Conservation (phyloP, 306 rosid species). For the Fragaria ananassa region DNA sequence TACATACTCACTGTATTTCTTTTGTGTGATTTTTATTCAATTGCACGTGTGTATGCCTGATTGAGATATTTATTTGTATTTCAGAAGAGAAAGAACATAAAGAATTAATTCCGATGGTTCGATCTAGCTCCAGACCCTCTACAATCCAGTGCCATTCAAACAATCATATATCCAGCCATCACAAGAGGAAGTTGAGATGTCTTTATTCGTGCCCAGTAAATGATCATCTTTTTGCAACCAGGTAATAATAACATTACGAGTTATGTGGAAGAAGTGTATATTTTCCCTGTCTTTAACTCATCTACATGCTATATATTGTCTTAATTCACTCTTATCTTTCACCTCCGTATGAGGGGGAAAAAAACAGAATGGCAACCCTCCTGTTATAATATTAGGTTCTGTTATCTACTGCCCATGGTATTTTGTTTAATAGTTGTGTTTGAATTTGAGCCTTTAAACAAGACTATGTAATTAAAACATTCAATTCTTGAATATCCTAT, state of each 20-base stretch:
- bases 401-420: neutral
- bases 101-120: slow-evolving; percentile 53
- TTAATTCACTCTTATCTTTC: neutral
- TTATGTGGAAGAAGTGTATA: neutral
- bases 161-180: slow-evolving; percentile 80
- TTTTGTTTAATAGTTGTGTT: neutral
- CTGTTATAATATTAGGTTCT: neutral
- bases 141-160: slow-evolving; percentile 47
- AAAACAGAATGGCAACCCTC: neutral
- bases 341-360: neutral
- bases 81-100: slow-evolving; percentile 80
- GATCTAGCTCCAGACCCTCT: slow-evolving; percentile 41
- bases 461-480: neutral
- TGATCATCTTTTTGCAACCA: slow-evolving; percentile 81
- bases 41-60: slow-evolving; percentile 12
- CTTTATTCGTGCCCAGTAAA: slow-evolving; percentile 75
- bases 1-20: slow-evolving; percentile 8
- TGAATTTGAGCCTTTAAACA: neutral
- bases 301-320: neutral
- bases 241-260: slow-evolving; percentile 38
- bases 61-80: slow-evolving; percentile 27
- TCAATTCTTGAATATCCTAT: neutral
- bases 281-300: neutral
- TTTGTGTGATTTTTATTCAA: slow-evolving; percentile 1
- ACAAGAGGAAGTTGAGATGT: slow-evolving; percentile 86